phyloP scores from a whole-genome alignment of 345 rosid species.

The Aurinia saxatilis region DNA sequence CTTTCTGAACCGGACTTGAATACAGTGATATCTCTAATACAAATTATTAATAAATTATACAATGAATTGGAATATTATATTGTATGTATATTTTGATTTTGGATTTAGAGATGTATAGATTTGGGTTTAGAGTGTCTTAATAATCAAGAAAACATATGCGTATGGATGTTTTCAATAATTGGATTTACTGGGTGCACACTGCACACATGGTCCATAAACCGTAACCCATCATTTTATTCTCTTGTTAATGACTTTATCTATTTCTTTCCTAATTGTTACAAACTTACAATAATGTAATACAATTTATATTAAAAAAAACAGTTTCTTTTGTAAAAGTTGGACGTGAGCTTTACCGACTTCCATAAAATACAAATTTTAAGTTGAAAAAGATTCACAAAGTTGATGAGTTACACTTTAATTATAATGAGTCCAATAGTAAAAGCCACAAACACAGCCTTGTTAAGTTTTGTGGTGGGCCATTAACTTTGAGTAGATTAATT shows the following conservation, averaged over 20 bases:
- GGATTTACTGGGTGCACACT: conserved; percentile 7
- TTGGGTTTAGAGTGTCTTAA: no score
- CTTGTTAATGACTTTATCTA: not conserved
- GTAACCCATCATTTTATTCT: conserved; percentile 21
- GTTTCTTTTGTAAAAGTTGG: conserved; percentile 22
- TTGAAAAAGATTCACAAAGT: conserved; percentile 15
- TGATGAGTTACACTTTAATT: conserved; percentile 17
- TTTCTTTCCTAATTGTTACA: not conserved
- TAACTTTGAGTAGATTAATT: not conserved
- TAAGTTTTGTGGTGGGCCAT: conserved; percentile 19
- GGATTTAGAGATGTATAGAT: no score
- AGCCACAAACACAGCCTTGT: conserved; percentile 30
- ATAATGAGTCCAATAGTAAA: conserved; percentile 30
- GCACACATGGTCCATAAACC: conserved; percentile 24
- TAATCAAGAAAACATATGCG: not conserved
- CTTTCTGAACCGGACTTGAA: no score
- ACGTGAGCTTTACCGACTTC: conserved; percentile 25
- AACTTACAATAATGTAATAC: not conserved
- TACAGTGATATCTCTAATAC: no score
- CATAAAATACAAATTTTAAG: conserved; percentile 7
- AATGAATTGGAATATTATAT: no score
- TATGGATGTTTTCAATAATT: conserved; percentile 7
- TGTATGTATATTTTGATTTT: no score
- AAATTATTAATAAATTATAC: no score
- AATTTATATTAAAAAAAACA: no score